Conservation (phyloP, 345 rosid genomes). For the Reutealis trisperma region DNA sequence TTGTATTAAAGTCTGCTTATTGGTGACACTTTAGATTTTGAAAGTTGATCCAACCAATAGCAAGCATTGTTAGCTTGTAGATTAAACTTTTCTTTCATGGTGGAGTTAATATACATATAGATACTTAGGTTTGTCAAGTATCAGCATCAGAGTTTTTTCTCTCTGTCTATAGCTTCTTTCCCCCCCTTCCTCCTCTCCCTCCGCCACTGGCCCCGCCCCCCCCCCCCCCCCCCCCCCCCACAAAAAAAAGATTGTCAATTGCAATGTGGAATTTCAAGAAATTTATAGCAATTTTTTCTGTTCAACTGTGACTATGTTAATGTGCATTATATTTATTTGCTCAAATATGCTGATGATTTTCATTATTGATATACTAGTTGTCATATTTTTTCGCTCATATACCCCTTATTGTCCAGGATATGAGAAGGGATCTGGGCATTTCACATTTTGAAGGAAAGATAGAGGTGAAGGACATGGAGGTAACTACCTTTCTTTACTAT, state of each 20-base stretch:
- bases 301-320: not conserved
- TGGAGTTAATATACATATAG: not conserved
- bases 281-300: not conserved
- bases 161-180: not conserved
- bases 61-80: too few species aligned
- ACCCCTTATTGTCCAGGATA: constrained; percentile 15
- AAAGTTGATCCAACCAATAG: not conserved
- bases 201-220: too few species aligned
- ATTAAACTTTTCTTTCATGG: not conserved
- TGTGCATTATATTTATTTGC: not conserved
- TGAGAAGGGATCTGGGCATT: constrained; percentile 27
- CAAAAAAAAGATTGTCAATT: not conserved
- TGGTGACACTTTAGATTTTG: not conserved
- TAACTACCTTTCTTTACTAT: not conserved
- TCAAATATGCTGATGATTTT: not conserved
- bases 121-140: not conserved
- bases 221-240: too few species aligned
- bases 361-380: not conserved
- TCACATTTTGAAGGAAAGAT: constrained; percentile 32
- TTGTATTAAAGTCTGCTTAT: not conserved
- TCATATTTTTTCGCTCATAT: not conserved
- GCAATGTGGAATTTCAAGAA: not conserved
- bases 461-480: constrained; percentile 38
- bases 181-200: too few species aligned
- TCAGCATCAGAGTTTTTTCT: not conserved